Evolutionary conservation across 129 eudicot genomes (phyloP).

Genomic region (Pulicaria dysenterica): DNA sequence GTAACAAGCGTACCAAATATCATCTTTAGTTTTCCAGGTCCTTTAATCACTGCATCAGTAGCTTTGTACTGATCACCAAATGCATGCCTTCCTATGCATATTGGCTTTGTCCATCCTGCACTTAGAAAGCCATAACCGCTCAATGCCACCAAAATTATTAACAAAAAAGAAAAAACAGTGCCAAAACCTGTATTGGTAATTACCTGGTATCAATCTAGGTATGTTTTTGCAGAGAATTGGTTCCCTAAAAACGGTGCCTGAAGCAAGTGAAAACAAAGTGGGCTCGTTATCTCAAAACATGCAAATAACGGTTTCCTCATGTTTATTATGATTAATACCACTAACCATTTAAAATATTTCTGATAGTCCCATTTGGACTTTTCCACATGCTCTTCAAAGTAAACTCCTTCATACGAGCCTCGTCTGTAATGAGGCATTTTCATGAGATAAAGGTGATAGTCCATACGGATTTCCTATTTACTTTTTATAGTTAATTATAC

Average conservation of each 20-base stretch:
- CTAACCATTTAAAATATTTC: slow-evolving; percentile 68
- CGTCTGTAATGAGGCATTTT: slow-evolving; percentile 51
- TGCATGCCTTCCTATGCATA: slow-evolving; percentile 99
- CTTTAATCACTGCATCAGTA: slow-evolving; percentile 87
- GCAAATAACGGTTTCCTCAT: not conserved
- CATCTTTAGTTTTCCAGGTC: slow-evolving; percentile 90
- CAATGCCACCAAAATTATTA: not conserved
- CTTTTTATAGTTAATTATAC: slow-evolving; percentile 37
- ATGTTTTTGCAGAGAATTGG: slow-evolving; percentile 77
- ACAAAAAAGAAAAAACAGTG: not conserved
- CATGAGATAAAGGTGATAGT: slow-evolving; percentile 10
- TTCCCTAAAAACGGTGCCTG: slow-evolving; percentile 77
- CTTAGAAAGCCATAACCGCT: not conserved
- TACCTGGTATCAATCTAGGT: slow-evolving; percentile 67
- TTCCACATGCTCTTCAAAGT: slow-evolving; percentile 77
- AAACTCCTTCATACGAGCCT: slow-evolving; percentile 84
- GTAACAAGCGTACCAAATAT: slow-evolving; percentile 62
- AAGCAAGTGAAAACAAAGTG: not conserved
- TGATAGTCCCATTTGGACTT: slow-evolving; percentile 76
- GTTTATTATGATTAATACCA: slow-evolving; percentile 9
- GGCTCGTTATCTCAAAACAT: not conserved
- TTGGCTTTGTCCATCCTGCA: slow-evolving; percentile 95
- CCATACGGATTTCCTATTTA: not conserved
- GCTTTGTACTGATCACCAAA: slow-evolving; percentile 97
- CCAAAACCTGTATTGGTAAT: not conserved